Evolutionary conservation across 768 basidiomycete species (phyloP), one percentile per base, ranked within the genome.

Genomic region (Tricholoma terreum): DNA sequence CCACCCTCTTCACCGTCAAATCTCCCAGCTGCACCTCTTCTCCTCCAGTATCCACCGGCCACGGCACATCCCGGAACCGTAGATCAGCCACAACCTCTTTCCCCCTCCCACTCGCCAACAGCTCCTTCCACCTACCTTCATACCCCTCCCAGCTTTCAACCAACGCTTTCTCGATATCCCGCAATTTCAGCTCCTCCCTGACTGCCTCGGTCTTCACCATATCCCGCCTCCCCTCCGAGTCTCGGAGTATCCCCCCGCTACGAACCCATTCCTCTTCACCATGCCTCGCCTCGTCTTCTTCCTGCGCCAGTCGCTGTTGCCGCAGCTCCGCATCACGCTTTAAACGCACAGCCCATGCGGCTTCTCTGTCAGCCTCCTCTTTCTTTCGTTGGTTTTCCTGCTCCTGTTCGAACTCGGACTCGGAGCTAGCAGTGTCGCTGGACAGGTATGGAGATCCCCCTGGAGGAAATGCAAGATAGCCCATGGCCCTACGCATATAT

Each of bases 181-280:
- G 73, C 45, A 79, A 42, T 34, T 68, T 68, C 17, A 86, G 66
- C 58, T 85, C 84, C 38, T 71, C 73, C 12, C 78, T 70, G 24
- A 86, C 74, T 10, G 65, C 67, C 57, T 78, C 73, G 2, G 83
- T 86, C 50, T 81, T 76, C n/a, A 63, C 73, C 61, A 68, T 69
- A 64, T 86, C 84, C 42, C 82, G 74, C 52, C 70, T 73, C 7
- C 84, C 84, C 10, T 71, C 60, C 34, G 70, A 70, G 63, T 84
- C 81, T 40, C 83, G 76, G 30, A 86, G 73, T 19, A 82, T 66
- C 2, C 84, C 83, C 22, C 85, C 85, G 9, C 75, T 78, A 9
- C 81, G 76, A 1, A 86, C 84, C 82, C 84, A 86, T 12, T 78
- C 79, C 52, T 82, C 74, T 65, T 86, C 85, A 27, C 80, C 80